Percentiles rank a stretch among this genome's conserved stretches.
phyloP scores from a whole-genome alignment of 176 grass and related monocot genomes.

The Triticum dicoccoides region DNA sequence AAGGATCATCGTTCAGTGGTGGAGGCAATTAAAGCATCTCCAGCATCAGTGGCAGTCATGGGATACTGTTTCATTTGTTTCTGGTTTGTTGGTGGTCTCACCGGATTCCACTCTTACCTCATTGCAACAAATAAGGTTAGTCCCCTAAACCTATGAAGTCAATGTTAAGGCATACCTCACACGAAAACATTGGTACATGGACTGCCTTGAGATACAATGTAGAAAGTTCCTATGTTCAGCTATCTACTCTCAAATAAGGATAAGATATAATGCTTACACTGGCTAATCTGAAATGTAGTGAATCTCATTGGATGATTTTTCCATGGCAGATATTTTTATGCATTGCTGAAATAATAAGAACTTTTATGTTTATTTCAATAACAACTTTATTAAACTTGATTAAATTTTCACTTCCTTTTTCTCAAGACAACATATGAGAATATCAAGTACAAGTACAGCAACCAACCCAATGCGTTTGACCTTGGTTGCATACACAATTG shows the following conservation, averaged over 20 bases:
- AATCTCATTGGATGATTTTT: constrained; percentile 10
- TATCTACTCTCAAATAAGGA: not conserved
- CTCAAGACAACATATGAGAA: constrained; percentile 76
- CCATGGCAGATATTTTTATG: not conserved
- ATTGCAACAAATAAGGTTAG: constrained; percentile 67
- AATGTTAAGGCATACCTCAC: not conserved
- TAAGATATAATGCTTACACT: not conserved
- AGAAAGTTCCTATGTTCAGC: not conserved
- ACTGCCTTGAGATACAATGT: not conserved
- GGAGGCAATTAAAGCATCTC: constrained; percentile 64
- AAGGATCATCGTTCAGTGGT: constrained; percentile 49
- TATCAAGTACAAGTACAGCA: constrained; percentile 51
- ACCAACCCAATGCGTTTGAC: constrained; percentile 40
- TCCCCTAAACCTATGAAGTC: not conserved
- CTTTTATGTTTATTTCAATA: not conserved
- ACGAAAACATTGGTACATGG: not conserved
- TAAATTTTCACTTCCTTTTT: constrained; percentile 18
- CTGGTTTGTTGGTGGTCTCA: constrained; percentile 79
- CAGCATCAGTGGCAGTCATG: constrained; percentile 68
- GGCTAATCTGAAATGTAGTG: constrained; percentile 15
- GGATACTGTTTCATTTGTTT: constrained; percentile 78
- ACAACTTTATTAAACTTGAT: not conserved
- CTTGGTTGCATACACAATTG: constrained; percentile 52
- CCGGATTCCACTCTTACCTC: constrained; percentile 75
- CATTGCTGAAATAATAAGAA: not conserved